Base-by-base conservation (phyloP, 179 eudicot genomes). In the Carnegiea gigantea region DNA sequence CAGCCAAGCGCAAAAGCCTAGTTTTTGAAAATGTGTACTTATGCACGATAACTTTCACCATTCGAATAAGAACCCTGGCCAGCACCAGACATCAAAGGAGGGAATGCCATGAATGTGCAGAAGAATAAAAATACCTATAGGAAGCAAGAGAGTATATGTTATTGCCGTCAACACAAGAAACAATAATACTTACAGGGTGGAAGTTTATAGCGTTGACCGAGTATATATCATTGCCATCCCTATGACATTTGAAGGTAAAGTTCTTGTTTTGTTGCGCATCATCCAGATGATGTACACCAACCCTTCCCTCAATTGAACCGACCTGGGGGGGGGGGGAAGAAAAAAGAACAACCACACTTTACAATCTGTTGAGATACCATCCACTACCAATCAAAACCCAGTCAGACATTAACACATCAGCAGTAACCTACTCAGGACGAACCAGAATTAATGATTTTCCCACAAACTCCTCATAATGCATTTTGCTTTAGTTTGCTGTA, bases 271-370 rank as follows among this genome's bases (percentile, higher is more conserved):
- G 89, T 72, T 88, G 98, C 15, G 97, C 67, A 83, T 95, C 98
- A 86, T 95, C 98, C 81, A 95, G 90, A 86, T 95, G 97, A 86
- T 95, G 98, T 36, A 95, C 98, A 67, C 98, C 98, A 86, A 95
- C 98, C 82, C 98, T 88, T 59, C 98, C 98, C 88, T 95, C 98
- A 78, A 93, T 95, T 43, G 98, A 95, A 65, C 98, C 98, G 84
- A 95, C 92, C 98, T 95, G 53, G 73, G 14, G 73, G 23, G 70
- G 20, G 14, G 73, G 20, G 15, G 73, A 12, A 8, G 4, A 36
- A 26, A 70, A 70, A 70, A 33, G 2, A 17, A 30, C 73, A 33
- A 24, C 44, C 23, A 15, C 46, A 36, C 73, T 8, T 30, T 70
- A 70, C 33, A 70, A 36, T 70, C 73, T 30, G 46, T 70, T 70